Percentiles rank a stretch among this genome's conserved stretches.
Evolutionary conservation across 1,139 yeast species (phyloP).

Genomic region (Kurtzmaniella quercitrusa): DNA sequence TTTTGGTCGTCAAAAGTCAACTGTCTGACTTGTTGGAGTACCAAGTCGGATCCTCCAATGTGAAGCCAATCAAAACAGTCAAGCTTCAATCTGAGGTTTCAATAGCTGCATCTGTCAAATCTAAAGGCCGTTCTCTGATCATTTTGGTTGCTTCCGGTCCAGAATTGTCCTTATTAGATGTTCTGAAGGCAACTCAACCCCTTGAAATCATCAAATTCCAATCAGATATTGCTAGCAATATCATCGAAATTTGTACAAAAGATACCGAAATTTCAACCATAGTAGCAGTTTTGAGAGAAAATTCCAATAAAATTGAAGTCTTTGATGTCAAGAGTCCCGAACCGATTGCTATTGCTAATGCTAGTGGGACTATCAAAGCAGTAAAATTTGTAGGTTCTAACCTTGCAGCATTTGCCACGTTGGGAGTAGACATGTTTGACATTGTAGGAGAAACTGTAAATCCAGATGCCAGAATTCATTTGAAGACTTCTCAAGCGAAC

Average conservation of each 20-base stretch:
- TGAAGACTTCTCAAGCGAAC: constrained; percentile 9
- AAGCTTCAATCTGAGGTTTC: constrained; percentile 11
- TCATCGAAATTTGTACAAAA: not conserved
- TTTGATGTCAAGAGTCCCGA: constrained; percentile 10
- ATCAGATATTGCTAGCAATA: not conserved
- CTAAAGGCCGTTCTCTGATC: constrained; percentile 9
- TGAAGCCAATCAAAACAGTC: constrained; percentile 14
- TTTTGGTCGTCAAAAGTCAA: constrained; percentile 18
- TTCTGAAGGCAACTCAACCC: not conserved
- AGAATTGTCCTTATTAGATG: not conserved
- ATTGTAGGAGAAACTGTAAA: constrained; percentile 8
- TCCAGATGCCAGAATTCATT: constrained; percentile 8
- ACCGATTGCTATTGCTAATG: constrained; percentile 10
- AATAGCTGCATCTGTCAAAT: constrained; percentile 8
- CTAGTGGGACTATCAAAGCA: constrained; percentile 9
- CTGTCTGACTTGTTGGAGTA: constrained; percentile 13
- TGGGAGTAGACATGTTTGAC: constrained; percentile 16
- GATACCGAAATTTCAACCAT: not conserved
- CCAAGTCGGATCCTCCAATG: constrained; percentile 11
- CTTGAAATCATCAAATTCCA: not conserved
- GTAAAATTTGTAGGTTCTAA: constrained; percentile 9
- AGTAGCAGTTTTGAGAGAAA: constrained; percentile 12
- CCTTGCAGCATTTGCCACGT: constrained; percentile 13
- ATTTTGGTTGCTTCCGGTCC: constrained; percentile 4
- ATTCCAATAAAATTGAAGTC: constrained; percentile 13